Evolutionary conservation across 192 early-diverging fungal genomes (phyloP).

Genomic region (Dispira simplex): DNA sequence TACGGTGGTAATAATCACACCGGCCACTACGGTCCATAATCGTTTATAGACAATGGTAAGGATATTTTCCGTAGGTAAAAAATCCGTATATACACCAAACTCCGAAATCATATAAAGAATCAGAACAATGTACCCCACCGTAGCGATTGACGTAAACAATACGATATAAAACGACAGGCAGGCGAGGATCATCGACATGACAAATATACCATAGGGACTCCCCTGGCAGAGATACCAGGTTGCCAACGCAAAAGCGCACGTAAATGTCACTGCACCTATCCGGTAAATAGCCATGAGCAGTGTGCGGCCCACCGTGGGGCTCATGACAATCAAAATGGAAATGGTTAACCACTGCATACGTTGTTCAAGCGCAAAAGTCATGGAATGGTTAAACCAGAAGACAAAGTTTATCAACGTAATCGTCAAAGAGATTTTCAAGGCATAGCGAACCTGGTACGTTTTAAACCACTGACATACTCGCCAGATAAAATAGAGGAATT

Average conservation of each 20-base stretch:
- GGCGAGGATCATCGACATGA: neutral
- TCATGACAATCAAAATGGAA: neutral
- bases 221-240: neutral
- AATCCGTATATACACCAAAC: neutral
- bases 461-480: neutral
- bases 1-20: neutral
- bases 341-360: slow-evolving; percentile 3
- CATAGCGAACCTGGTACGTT: neutral
- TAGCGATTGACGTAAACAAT: neutral
- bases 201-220: neutral
- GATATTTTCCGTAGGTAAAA: neutral
- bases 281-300: slow-evolving; percentile 5
- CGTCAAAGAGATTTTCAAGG: neutral
- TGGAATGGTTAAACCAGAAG: neutral
- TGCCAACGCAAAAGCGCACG: neutral
- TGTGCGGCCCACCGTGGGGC: slow-evolving; percentile 3
- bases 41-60: slow-evolving; percentile 10
- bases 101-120: neutral
- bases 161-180: neutral
- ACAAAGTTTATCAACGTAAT: neutral
- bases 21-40: neutral
- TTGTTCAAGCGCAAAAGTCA: neutral
- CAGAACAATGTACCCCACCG: neutral
- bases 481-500: neutral
- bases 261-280: neutral